Evolutionary conservation across 176 grass and related monocot species (phyloP).

Genomic region (Tuctoria greenei): DNA sequence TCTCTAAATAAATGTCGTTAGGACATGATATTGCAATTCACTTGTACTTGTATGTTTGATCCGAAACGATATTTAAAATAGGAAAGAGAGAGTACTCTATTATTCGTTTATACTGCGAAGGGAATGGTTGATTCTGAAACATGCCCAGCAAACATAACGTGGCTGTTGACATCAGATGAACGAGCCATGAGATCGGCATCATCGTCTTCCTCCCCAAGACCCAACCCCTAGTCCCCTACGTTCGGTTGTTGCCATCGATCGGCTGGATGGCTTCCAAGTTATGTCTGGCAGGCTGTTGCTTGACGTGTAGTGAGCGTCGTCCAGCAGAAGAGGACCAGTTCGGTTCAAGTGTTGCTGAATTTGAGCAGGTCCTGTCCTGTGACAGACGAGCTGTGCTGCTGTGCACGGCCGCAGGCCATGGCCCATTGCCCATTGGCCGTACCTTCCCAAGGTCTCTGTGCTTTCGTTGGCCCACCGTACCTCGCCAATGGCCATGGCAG

Average conservation of each 20-base stretch:
- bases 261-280: background rate
- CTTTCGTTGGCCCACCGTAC: background rate
- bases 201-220: too few relatives aligned
- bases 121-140: background rate
- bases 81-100: too few relatives aligned
- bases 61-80: too few relatives aligned
- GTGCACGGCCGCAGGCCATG: background rate
- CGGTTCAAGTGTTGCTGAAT: background rate
- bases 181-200: too few relatives aligned
- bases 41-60: too few relatives aligned
- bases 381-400: background rate
- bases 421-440: too few relatives aligned
- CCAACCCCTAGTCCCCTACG: too few relatives aligned
- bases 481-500: background rate
- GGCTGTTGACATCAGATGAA: too few relatives aligned
- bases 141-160: background rate
- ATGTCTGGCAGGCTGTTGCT: background rate
- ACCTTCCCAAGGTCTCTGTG: background rate
- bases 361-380: background rate
- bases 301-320: background rate
- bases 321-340: slow-evolving; percentile 6
- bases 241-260: background rate
- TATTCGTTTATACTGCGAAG: background rate
- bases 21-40: too few relatives aligned
- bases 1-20: too few relatives aligned